Percentiles rank a stretch among this genome's conserved stretches.
These are phyloP conservation scores for Fusarium denticulatum DNA, from an alignment of 2,329 filamentous ascomycete genomes.

Conservation along the genomic window DNA sequence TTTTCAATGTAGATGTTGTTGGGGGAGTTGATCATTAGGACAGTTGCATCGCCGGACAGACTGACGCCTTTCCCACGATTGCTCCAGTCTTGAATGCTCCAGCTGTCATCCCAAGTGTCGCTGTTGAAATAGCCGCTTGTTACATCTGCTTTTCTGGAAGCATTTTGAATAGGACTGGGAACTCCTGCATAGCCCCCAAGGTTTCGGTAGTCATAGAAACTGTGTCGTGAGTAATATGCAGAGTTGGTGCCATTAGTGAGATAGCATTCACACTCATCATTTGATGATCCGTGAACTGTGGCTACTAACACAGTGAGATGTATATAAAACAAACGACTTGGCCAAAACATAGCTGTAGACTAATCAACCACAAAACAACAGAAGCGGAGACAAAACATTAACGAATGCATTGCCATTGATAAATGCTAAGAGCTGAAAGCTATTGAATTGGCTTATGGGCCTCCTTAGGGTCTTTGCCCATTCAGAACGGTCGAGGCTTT, in stretches of 20 bases:
- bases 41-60: conserved; percentile 41
- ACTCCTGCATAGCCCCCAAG: conserved; percentile 53
- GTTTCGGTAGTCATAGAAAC: conserved; percentile 62
- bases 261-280: conserved; percentile 58
- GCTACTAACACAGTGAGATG: conserved; percentile 10
- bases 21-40: conserved; percentile 54
- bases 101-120: conserved; percentile 49
- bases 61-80: conserved; percentile 49
- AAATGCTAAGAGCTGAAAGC: neutral
- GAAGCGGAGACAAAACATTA: neutral
- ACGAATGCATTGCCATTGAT: neutral
- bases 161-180: conserved; percentile 46
- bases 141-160: conserved; percentile 38
- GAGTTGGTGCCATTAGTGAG: conserved; percentile 57
- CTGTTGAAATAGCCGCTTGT: conserved; percentile 54
- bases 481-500: conserved; percentile 22
- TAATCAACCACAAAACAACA: neutral
- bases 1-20: conserved; percentile 59
- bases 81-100: conserved; percentile 54
- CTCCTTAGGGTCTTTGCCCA: conserved; percentile 5
- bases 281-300: conserved; percentile 2
- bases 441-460: conserved; percentile 1
- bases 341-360: conserved; percentile 10
- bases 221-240: conserved; percentile 56
- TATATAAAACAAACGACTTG: neutral